Evolutionary conservation across 768 basidiomycete genomes (phyloP).

Genomic region (Suillus subluteus): DNA sequence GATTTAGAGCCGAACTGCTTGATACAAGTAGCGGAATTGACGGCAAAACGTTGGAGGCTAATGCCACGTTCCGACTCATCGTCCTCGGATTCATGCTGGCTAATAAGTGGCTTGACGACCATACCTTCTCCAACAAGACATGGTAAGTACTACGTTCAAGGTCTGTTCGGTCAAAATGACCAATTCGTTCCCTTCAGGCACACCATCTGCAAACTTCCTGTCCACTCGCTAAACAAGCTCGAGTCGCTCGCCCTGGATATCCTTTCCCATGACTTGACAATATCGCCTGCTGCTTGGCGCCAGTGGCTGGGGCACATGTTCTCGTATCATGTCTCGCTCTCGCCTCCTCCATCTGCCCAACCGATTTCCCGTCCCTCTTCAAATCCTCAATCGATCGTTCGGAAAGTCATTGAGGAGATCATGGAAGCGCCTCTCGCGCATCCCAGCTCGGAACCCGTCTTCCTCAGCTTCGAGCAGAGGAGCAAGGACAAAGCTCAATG

Average conservation of each 20-base stretch:
- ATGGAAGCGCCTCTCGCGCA: constrained; percentile 49
- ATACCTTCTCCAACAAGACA: constrained; percentile 89
- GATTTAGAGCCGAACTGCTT: constrained; percentile 67
- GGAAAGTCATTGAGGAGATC: constrained; percentile 71
- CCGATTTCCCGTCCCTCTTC: constrained; percentile 79
- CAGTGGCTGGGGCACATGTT: constrained; percentile 71
- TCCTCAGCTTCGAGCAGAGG: constrained; percentile 72
- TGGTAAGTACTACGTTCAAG: constrained; percentile 52
- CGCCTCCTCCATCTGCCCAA: constrained; percentile 63
- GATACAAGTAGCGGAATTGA: constrained; percentile 47
- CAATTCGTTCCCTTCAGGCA: constrained; percentile 53
- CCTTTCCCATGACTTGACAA: constrained; percentile 70
- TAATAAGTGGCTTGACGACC: constrained; percentile 89
- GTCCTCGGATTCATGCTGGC: constrained; percentile 85
- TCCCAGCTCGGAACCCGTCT: constrained; percentile 56
- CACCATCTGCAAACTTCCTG: constrained; percentile 75
- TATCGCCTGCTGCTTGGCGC: constrained; percentile 66
- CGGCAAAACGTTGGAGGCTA: constrained; percentile 52
- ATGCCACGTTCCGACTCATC: constrained; percentile 72
- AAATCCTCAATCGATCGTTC: constrained; percentile 70
- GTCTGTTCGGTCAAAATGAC: constrained; percentile 10
- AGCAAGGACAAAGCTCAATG: constrained; percentile 54
- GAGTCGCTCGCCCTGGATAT: constrained; percentile 74
- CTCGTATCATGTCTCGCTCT: constrained; percentile 65
- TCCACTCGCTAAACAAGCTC: constrained; percentile 68